phyloP scores from a whole-genome alignment of 352 stramenopile species.

The Phytophthora nicotianae region DNA sequence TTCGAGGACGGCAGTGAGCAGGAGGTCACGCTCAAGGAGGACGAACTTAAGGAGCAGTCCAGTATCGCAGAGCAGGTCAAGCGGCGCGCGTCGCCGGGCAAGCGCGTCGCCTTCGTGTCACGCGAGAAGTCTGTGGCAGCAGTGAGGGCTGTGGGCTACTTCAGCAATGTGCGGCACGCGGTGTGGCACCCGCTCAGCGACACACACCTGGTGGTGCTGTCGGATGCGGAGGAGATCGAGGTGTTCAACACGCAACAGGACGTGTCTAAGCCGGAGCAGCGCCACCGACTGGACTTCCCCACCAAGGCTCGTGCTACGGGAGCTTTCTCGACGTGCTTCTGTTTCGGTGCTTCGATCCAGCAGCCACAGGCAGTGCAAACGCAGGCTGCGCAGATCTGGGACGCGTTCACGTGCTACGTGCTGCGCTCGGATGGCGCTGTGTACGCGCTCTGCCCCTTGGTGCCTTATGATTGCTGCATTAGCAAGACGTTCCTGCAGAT shows the following conservation, averaged over 20 bases:
- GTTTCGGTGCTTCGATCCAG: constrained; percentile 57
- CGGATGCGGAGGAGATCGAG: constrained; percentile 74
- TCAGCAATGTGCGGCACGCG: constrained; percentile 55
- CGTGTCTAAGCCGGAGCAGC: constrained; percentile 74
- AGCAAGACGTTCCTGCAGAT: constrained; percentile 48
- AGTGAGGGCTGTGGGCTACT: constrained; percentile 64
- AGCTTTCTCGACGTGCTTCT: constrained; percentile 54
- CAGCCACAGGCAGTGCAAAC: constrained; percentile 25
- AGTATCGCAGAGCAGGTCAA: constrained; percentile 44
- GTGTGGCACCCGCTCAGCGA: constrained; percentile 80
- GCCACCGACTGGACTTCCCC: constrained; percentile 61
- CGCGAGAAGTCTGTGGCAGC: constrained; percentile 54
- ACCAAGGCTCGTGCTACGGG: constrained; percentile 34
- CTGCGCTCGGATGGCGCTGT: constrained; percentile 73
- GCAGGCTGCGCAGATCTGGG: constrained; percentile 49
- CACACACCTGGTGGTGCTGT: constrained; percentile 73
- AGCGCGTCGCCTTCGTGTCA: constrained; percentile 54
- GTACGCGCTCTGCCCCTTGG: constrained; percentile 72
- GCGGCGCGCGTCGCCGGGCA: constrained; percentile 18
- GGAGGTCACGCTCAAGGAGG: constrained; percentile 19
- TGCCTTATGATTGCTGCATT: constrained; percentile 65
- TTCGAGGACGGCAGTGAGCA: constrained; percentile 57
- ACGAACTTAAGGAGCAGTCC: constrained; percentile 26
- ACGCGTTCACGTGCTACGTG: constrained; percentile 79
- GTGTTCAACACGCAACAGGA: constrained; percentile 73